Conservation (phyloP, 208 protist species). For the Leishmania gerbilli region DNA sequence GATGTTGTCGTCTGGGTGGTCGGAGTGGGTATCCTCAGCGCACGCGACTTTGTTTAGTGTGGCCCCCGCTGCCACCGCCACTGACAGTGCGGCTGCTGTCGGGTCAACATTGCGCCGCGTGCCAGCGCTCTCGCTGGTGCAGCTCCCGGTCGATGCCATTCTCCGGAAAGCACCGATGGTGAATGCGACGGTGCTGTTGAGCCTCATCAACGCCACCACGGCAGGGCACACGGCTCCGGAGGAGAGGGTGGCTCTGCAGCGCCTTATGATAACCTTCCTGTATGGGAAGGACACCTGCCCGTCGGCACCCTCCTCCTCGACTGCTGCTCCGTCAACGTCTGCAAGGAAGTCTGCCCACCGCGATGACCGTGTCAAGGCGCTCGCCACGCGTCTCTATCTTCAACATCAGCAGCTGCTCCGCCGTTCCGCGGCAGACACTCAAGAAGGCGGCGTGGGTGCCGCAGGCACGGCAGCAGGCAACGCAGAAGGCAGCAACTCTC, state of each 20-base stretch:
- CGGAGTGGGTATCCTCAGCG: slow-evolving; percentile 11
- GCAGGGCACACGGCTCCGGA: neutral
- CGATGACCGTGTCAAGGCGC: slow-evolving; percentile 25
- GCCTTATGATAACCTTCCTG: slow-evolving; percentile 1
- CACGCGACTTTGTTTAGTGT: neutral
- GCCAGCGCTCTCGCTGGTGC: slow-evolving; percentile 11
- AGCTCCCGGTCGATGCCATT: slow-evolving; percentile 11
- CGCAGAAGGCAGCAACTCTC: neutral
- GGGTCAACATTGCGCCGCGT: neutral
- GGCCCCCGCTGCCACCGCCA: neutral
- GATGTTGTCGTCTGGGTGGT: neutral
- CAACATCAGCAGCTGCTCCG: slow-evolving; percentile 25
- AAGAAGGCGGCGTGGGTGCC: neutral
- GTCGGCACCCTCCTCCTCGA: neutral
- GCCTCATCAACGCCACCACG: neutral
- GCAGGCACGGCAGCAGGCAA: neutral
- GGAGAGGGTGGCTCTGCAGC: neutral
- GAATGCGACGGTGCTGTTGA: slow-evolving; percentile 22
- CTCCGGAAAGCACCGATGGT: slow-evolving; percentile 18
- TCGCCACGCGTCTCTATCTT: slow-evolving; percentile 24
- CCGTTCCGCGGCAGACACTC: neutral
- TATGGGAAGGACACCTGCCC: neutral
- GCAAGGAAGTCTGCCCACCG: neutral
- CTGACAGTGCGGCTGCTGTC: neutral
- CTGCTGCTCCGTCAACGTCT: neutral